These are phyloP conservation scores for Volvox reticuliferus DNA, from an alignment of 139 green algal genomes.

Conservation along the genomic window DNA sequence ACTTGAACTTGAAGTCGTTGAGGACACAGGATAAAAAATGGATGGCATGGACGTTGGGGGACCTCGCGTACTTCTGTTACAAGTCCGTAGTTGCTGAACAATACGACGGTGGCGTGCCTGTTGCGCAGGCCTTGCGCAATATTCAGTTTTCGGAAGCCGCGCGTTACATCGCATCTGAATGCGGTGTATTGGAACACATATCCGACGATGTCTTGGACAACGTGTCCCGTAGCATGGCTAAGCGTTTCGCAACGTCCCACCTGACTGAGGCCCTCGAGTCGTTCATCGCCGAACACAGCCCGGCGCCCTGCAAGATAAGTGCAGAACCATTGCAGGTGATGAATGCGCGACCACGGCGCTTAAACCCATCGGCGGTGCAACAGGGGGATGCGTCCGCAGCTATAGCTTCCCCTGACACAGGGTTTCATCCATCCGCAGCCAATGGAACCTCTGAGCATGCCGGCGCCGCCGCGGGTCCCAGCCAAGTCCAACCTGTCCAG, in stretches of 20 bases:
- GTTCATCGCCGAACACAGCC: neutral
- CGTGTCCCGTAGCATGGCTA: neutral
- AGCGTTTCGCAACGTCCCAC: neutral
- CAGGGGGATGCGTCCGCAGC: neutral
- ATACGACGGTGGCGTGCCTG: neutral
- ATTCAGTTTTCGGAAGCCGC: conserved; percentile 15
- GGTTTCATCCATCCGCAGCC: no score
- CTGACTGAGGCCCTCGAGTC: neutral
- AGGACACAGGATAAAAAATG: neutral
- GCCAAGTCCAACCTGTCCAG: neutral
- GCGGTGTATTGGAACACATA: neutral
- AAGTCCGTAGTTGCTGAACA: neutral
- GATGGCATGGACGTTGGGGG: neutral
- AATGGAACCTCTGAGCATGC: neutral
- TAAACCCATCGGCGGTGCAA: neutral
- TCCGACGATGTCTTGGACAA: neutral
- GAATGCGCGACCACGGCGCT: neutral
- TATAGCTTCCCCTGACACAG: neutral
- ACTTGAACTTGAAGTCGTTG: neutral
- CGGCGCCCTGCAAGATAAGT: neutral
- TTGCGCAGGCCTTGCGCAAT: neutral
- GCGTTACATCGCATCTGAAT: neutral
- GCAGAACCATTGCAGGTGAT: neutral
- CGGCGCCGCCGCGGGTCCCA: neutral
- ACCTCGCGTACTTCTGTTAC: neutral